These are phyloP conservation scores for Backusella psychrophila DNA, from an alignment of 192 early-diverging fungal species.

Conservation along the genomic window DNA sequence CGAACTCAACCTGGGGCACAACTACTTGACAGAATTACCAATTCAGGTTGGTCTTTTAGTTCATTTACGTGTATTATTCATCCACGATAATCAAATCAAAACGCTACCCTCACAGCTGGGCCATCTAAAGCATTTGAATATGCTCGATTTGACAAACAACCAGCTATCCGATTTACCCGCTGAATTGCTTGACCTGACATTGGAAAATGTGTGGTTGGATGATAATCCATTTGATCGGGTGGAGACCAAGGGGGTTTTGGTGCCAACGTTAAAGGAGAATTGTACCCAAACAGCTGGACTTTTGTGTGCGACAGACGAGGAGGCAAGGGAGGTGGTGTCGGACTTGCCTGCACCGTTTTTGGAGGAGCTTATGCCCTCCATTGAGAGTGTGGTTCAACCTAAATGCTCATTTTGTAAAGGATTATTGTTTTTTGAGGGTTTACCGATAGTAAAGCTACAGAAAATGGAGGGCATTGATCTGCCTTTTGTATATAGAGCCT, in stretches of 20 bases:
- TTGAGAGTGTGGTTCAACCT: background rate
- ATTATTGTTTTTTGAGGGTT: background rate
- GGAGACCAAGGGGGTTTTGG: background rate
- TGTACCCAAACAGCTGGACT: constrained; percentile 6
- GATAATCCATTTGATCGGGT: constrained; percentile 20
- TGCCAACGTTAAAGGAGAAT: background rate
- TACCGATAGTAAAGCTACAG: background rate
- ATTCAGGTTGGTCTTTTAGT: constrained; percentile 23
- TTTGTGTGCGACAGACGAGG: background rate
- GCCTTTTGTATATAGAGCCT: constrained; percentile 9
- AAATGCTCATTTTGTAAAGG: background rate
- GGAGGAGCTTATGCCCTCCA: background rate
- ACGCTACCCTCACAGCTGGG: constrained; percentile 32
- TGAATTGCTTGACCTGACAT: constrained; percentile 11
- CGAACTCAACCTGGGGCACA: constrained; percentile 37
- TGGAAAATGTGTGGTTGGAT: constrained; percentile 23
- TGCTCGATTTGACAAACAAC: constrained; percentile 37
- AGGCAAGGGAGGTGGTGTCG: background rate
- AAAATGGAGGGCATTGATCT: background rate
- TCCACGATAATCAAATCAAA: constrained; percentile 33
- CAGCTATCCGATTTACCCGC: constrained; percentile 27
- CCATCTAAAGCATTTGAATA: constrained; percentile 6
- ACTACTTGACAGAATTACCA: constrained; percentile 27
- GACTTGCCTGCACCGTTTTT: background rate
- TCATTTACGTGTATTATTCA: constrained; percentile 26